These are phyloP conservation scores for Cyamopsis tetragonoloba DNA, from an alignment of 306 rosid genomes.

Conservation along the genomic window DNA sequence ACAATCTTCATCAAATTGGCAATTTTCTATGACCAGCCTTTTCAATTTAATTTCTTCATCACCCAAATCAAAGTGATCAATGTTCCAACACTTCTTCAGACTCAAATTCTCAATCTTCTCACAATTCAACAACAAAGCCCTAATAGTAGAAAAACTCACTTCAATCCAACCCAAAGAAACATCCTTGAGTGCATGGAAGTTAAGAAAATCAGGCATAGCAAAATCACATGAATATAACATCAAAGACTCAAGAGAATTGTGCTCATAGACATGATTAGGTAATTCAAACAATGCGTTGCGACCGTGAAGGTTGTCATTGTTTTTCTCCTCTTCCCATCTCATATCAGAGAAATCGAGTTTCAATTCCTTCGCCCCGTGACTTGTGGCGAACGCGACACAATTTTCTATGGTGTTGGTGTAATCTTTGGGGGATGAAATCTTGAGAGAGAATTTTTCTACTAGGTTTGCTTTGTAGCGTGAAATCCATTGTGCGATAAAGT, in stretches of 20 bases:
- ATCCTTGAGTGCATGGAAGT: slow-evolving; percentile 13
- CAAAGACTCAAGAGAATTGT: background rate
- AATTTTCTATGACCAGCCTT: slow-evolving; percentile 23
- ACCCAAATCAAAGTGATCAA: background rate
- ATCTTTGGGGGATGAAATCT: background rate
- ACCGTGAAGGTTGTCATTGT: accelerated
- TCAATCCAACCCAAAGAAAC: slow-evolving; percentile 22
- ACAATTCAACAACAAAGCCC: background rate
- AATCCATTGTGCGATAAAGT: slow-evolving; percentile 1
- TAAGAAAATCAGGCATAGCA: background rate
- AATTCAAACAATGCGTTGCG: background rate
- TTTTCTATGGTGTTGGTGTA: background rate
- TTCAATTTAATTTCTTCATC: background rate
- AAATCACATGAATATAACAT: slow-evolving; percentile 24
- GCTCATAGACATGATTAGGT: background rate
- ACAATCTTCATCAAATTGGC: background rate
- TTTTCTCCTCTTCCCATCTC: background rate
- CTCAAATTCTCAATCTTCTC: slow-evolving; percentile 9
- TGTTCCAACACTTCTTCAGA: slow-evolving; percentile 15
- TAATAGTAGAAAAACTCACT: background rate
- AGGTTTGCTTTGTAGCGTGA: background rate
- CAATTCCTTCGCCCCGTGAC: background rate
- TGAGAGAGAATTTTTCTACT: slow-evolving; percentile 9
- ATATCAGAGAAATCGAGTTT: slow-evolving; percentile 23
- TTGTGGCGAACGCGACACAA: background rate